Base-by-base conservation (phyloP, 257 asterid genomes). In the Salvia miltiorrhiza region DNA sequence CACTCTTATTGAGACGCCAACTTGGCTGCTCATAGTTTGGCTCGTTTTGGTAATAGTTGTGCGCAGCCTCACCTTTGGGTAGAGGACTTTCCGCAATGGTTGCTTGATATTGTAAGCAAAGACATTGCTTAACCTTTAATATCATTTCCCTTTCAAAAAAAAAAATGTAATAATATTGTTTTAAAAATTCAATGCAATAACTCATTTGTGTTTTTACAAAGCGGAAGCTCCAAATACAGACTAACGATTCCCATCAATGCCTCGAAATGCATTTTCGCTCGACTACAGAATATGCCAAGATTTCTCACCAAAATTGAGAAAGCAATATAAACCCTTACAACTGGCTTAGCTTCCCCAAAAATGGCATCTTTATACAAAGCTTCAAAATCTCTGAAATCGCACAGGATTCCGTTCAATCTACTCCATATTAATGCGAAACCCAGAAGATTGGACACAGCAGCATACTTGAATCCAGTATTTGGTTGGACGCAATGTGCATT, bases 321-420 rank as follows among this genome's bases (percentile, higher is more conserved):
- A 23, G 20, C 20, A 68, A 21, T 44, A 65, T 58, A 75, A 57
- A 76, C 82, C 82, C 82, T 71, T n/a, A n/a, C n/a, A 56, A 20
- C 17, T 49, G 58, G 19, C 68, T 5, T 16, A 30, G 41, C 32
- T 64, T 32, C 32, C 64, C 61, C 0, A 52, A 72, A 65, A 57
- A 92, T 92, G 96, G 75, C 71, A 52, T 71, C 75, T 71, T 65
- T 82, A 28, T 74, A 50, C 69, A 72, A 87, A 81, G 89, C 85
- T 30, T 86, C 86, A 28, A 79, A 61, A 55, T 23, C 72, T 70
- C 66, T 74, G 8, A 63, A 81, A 67, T 73, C 61, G 47, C 52
- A 6, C 11, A 30, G 43, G 48, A 17, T 39, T 69, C 54, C 62
- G n/a, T 23, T 53, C 77, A 70, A 56, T 77, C 69, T 61, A 32